phyloP scores from a whole-genome alignment of 352 stramenopile genomes.

The Nothophytophthora sp. region DNA sequence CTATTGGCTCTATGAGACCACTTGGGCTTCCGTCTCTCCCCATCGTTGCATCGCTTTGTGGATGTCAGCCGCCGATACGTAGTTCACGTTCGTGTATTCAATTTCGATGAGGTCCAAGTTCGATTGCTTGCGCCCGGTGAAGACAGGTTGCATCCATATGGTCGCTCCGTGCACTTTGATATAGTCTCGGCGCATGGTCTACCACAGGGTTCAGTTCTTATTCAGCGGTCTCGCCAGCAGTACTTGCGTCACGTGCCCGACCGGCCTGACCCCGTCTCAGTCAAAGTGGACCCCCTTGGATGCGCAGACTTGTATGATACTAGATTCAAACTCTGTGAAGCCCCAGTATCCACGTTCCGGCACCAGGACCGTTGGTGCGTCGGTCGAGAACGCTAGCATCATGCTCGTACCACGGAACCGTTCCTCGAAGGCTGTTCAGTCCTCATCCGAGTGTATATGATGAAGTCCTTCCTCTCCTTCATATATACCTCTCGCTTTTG shows the following conservation, averaged over 20 bases:
- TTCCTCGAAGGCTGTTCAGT: not conserved
- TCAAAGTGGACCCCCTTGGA: not conserved
- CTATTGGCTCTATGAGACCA: conserved; percentile 1
- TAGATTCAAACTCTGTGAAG: not conserved
- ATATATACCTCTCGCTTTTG: too few relatives aligned
- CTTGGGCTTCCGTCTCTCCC: not conserved
- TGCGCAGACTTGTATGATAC: conserved; percentile 1
- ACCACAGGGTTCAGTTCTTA: conserved; percentile 1
- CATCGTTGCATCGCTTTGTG: not conserved
- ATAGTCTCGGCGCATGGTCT: conserved; percentile 1
- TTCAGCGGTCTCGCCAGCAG: not conserved
- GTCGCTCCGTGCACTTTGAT: conserved; percentile 4
- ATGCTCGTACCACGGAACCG: not conserved
- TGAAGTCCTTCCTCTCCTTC: not conserved
- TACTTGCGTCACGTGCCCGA: not conserved
- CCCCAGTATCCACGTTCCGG: not conserved
- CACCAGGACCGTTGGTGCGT: not conserved
- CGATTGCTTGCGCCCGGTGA: conserved; percentile 2
- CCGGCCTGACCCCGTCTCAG: not conserved
- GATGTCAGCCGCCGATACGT: not conserved
- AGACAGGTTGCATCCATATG: conserved; percentile 1
- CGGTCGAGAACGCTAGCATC: not conserved
- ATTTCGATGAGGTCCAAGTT: conserved; percentile 5
- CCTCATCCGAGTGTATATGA: not conserved
- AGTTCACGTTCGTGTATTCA: conserved; percentile 5